A percentile compares a stretch with the other conserved stretches of the same genome.
phyloP scores from a whole-genome alignment of 139 green algal species.

The Zygnema circumcarinatum region DNA sequence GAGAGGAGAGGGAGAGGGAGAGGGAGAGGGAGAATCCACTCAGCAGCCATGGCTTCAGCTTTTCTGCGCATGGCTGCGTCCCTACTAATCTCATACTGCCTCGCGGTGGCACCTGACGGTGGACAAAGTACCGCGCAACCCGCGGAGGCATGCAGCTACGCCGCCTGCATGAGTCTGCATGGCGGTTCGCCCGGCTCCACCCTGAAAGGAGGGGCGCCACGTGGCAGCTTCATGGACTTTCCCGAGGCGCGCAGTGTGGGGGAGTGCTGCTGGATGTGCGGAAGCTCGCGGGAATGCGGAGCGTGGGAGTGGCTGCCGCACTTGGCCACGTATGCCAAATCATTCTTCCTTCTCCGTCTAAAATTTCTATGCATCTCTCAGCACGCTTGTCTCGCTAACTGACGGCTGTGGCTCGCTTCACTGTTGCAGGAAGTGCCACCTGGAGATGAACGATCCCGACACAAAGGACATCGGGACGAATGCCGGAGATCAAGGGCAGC shows the following conservation, averaged over 20 bases:
- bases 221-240: too few species aligned
- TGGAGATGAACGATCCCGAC: background rate
- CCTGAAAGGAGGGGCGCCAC: too few species aligned
- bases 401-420: background rate
- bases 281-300: background rate
- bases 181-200: too few species aligned
- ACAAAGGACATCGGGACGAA: background rate
- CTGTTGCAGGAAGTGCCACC: background rate
- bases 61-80: too few species aligned
- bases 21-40: too few species aligned
- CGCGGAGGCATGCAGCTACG: too few species aligned
- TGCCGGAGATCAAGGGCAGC: background rate
- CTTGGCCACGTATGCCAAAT: background rate
- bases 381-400: background rate
- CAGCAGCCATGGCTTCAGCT: too few species aligned
- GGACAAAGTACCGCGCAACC: too few species aligned
- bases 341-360: background rate
- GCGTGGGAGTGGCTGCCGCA: background rate
- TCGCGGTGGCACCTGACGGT: too few species aligned
- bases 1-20: too few species aligned
- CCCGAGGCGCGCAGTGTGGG: background rate
- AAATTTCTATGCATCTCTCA: background rate
- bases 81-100: too few species aligned
- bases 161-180: too few species aligned
- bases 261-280: background rate